Base-by-base conservation (phyloP, 352 stramenopile genomes). In the Phytophthora cryptogea region DNA sequence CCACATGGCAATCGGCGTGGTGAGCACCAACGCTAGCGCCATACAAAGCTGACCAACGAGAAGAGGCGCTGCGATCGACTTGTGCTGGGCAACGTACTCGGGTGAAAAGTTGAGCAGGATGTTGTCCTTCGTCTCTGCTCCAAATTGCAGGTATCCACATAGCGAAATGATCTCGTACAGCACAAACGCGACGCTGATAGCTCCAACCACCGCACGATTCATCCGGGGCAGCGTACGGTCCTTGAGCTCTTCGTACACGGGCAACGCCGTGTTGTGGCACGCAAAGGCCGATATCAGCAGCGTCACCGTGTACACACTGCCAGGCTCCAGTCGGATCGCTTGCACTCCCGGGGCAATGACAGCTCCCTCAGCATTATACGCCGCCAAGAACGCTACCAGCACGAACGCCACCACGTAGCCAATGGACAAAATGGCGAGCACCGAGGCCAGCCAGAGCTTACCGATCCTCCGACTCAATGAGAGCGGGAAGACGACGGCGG, bases 31-130 rank as follows among this genome's bases (percentile, higher is more conserved):
- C 54, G 80, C 83, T 31, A 87, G 47, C 4, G 66, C 79, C 78
- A 90, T 92, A 54, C 78, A 89, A 20, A 77, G 66, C 13, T 80
- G 83, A 1, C 80, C 83, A 36, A 89, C 32, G 7, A 87, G 61
- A 23, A 92, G 54, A 16, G 80, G 83, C n/a, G 65, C 51, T 11
- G 54, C 58, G 4, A 92, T 63, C 13, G 54, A 49, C 47, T 74
- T 63, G 50, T 89, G 68, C 16, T 75, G 55, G 0, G 56, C 49
- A 13, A 89, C 70, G 49, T 87, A 89, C n/a, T 66, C 76, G 0
- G 78, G 63, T n/a, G 74, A 83, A 40, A 90, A 92, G 52, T 92
- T 92, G 62, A 92, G 74, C 42, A 91, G 43, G 17, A 91, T 86
- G 54, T 89, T 91, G 71, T 92, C 83, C 45, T 76, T 72, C 3